phyloP scores from a whole-genome alignment of 108 stramenopile species.

The Fragilaria radians region DNA sequence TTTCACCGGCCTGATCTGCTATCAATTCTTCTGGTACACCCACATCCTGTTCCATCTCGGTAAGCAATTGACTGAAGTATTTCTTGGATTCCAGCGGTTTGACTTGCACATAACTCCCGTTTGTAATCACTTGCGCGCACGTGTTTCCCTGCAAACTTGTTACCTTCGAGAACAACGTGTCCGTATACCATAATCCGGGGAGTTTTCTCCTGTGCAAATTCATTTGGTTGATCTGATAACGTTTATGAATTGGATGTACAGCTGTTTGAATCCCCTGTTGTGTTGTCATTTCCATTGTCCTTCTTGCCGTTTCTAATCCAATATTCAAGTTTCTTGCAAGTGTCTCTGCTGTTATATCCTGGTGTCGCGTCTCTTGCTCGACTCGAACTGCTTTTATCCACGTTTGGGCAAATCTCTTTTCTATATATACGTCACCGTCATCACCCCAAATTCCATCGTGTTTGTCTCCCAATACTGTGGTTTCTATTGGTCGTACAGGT shows the following conservation, averaged over 20 bases:
- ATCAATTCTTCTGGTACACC: conserved; percentile 15
- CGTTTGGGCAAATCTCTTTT: too few relatives aligned
- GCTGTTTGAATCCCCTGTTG: conserved; percentile 12
- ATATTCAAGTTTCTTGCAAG: conserved; percentile 14
- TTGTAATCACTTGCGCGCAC: conserved; percentile 8
- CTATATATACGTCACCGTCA: neutral
- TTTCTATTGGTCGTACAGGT: neutral
- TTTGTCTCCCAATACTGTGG: neutral
- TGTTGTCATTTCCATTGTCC: conserved; percentile 20
- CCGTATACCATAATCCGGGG: conserved; percentile 4
- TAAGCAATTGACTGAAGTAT: neutral
- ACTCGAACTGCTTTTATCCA: neutral
- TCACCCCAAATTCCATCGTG: neutral
- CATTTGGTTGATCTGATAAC: conserved; percentile 12
- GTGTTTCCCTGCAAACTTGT: conserved; percentile 6
- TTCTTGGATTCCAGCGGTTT: neutral
- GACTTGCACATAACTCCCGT: conserved; percentile 6
- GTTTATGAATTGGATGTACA: conserved; percentile 8
- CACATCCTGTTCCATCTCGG: conserved; percentile 4
- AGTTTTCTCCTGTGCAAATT: conserved; percentile 2
- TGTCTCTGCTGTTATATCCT: conserved; percentile 12
- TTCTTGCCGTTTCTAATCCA: conserved; percentile 18
- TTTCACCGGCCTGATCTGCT: conserved; percentile 8
- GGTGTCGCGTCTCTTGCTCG: neutral
- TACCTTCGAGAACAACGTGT: neutral